Base-by-base conservation (phyloP, 2,329 filamentous ascomycete species). In the Lachnellula occidentalis region DNA sequence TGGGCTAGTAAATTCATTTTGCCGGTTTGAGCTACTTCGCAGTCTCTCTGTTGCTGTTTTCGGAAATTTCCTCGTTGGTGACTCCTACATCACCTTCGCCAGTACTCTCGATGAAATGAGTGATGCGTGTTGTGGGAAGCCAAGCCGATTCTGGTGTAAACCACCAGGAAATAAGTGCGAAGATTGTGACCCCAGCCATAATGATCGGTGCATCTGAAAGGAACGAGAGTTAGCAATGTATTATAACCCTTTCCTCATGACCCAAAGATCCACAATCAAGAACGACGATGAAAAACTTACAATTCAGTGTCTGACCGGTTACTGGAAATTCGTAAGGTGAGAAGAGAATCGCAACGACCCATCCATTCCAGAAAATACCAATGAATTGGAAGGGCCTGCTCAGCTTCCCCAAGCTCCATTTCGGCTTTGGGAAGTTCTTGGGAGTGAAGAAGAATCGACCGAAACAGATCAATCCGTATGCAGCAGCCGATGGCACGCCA, bases 391-490 rank as follows among this genome's bases (percentile, higher is more conserved):
- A 77, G 0, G 75, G 74, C 55, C 72, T 74, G 61, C 75, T 77
- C 57, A 66, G 65, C 1, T 66, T 64, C 0, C 76, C 75, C 7
- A 78, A 62, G 51, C 72, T 76, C 76, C 76, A 78, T 5, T 69
- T 67, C 0, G 75, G 73, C 55, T 74, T 75, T 2, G 74, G 75
- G 34, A 78, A 78, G 0, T 67, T 70, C 4, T 76, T 73, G 0
- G 75, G 75, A 0, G 77, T 79, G 9, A 77, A 65, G 47, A 78
- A 66, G 1, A 78, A 67, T 5, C 77, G 71, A 2, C 73, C 74
- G 0, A 79, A 68, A 41, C 74, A 78, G 54, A 79, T 79, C 2
- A 79, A 66, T 0, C 76, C 77, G 51, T 79, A 79, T 0, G 77
- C 77, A 0, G 76, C 77, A 1, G 76, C 75, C 3, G 76, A 78